A percentile compares a stretch with the other conserved stretches of the same genome.
Conservation (phyloP, 2,329 filamentous ascomycete species). For the Chrysoporthe cubensis region DNA sequence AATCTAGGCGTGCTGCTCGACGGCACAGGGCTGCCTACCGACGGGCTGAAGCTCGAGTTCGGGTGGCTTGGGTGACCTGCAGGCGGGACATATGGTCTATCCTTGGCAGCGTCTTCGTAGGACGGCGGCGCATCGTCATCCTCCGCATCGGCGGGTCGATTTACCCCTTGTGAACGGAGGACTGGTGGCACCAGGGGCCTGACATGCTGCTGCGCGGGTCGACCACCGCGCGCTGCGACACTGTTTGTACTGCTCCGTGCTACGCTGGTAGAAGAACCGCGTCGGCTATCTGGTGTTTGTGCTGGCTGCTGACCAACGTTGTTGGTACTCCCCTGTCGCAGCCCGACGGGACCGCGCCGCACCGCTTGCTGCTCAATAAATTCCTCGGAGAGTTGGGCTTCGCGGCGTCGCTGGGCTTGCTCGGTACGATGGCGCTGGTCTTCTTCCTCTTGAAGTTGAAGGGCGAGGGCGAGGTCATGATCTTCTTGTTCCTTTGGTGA, state of each 20-base stretch:
- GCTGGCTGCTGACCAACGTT: slow-evolving; percentile 12
- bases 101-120: slow-evolving; percentile 60
- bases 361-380: slow-evolving; percentile 68
- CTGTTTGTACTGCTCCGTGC: slow-evolving; percentile 9
- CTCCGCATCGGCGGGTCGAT: slow-evolving; percentile 43
- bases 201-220: slow-evolving; percentile 36
- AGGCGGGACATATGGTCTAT: slow-evolving; percentile 56
- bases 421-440: slow-evolving; percentile 73
- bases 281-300: slow-evolving; percentile 30
- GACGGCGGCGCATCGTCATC: slow-evolving; percentile 59
- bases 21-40: slow-evolving; percentile 29
- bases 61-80: slow-evolving; percentile 55
- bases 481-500: slow-evolving; percentile 72
- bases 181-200: slow-evolving; percentile 52
- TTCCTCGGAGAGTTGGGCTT: slow-evolving; percentile 70
- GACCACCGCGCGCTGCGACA: slow-evolving; percentile 19
- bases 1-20: slow-evolving; percentile 29
- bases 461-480: slow-evolving; percentile 81
- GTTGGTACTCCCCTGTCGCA: slow-evolving; percentile 18
- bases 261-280: slow-evolving; percentile 26
- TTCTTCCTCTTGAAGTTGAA: slow-evolving; percentile 95
- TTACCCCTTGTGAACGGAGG: slow-evolving; percentile 38
- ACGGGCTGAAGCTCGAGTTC: slow-evolving; percentile 41
- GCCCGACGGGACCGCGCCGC: slow-evolving; percentile 18
- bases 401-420: slow-evolving; percentile 64